Evolutionary conservation across 139 green algal genomes (phyloP).

Genomic region (Edaphochlamys debaryana): DNA sequence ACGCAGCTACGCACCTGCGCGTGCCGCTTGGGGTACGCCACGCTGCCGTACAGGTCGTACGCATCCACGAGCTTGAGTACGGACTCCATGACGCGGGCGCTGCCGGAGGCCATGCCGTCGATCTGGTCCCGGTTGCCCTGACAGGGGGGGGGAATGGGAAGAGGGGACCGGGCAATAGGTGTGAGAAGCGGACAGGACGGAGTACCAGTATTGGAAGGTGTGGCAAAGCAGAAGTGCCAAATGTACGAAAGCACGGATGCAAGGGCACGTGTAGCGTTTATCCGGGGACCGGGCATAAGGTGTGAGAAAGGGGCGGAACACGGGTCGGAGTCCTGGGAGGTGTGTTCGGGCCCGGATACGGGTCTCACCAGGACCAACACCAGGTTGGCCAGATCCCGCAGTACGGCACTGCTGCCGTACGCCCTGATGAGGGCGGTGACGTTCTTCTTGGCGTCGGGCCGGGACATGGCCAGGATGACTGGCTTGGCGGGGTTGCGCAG

Average conservation of each 20-base stretch:
- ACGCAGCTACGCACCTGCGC: constrained; percentile 70
- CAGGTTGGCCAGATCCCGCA: constrained; percentile 93
- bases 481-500: constrained; percentile 93
- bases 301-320: too few species aligned
- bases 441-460: constrained; percentile 98
- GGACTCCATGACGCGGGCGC: constrained; percentile 78
- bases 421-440: constrained; percentile 90
- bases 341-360: too few species aligned
- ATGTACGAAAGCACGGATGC: too few species aligned
- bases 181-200: too few species aligned
- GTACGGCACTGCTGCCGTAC: constrained; percentile 54
- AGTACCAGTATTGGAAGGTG: too few species aligned
- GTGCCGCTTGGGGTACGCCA: constrained; percentile 96
- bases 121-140: constrained; percentile 92
- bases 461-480: constrained; percentile 92
- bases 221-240: too few species aligned
- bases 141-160: background rate
- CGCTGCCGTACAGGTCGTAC: constrained; percentile 90
- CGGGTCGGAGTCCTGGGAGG: too few species aligned
- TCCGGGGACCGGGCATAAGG: too few species aligned
- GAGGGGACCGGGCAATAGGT: too few species aligned
- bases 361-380: constrained; percentile 91
- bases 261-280: too few species aligned
- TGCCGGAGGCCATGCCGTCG: constrained; percentile 82
- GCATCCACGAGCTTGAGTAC: constrained; percentile 94